These are phyloP conservation scores for Dryas octopetala DNA, from an alignment of 306 rosid species.

Conservation along the genomic window DNA sequence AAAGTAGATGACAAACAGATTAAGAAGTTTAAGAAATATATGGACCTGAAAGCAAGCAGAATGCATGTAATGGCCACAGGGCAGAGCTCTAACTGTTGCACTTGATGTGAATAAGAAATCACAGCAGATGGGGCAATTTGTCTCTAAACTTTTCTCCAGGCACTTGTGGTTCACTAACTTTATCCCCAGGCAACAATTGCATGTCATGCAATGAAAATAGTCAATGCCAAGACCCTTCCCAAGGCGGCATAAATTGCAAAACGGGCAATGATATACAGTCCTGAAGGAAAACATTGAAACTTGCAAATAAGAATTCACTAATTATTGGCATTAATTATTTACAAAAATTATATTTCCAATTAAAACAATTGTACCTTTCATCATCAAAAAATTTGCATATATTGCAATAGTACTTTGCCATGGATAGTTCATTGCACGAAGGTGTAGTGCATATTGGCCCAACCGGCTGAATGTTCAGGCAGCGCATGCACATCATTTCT, in stretches of 20 bases:
- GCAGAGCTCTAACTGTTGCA: constrained; percentile 88
- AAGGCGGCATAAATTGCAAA: constrained; percentile 96
- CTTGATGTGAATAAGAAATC: constrained; percentile 94
- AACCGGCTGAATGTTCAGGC: constrained; percentile 76
- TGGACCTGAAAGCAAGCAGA: constrained; percentile 98
- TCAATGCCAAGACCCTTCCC: constrained; percentile 96
- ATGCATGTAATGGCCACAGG: constrained; percentile 99
- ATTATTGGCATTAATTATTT: background rate
- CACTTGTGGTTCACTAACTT: constrained; percentile 85
- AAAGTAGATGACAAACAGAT: background rate
- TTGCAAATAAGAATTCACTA: constrained; percentile 10
- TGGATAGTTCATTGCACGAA: constrained; percentile 77
- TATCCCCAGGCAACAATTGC: constrained; percentile 96
- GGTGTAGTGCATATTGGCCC: constrained; percentile 82
- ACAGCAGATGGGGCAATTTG: constrained; percentile 97
- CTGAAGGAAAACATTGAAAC: constrained; percentile 39
- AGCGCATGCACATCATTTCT: constrained; percentile 96
- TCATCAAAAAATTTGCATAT: constrained; percentile 96
- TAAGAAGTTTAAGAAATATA: background rate
- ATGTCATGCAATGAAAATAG: constrained; percentile 94
- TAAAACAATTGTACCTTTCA: constrained; percentile 64
- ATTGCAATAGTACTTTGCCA: constrained; percentile 90
- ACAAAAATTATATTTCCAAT: background rate
- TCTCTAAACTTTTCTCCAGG: constrained; percentile 92
- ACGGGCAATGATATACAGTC: constrained; percentile 96